Percentiles rank a stretch among this genome's conserved stretches.
Evolutionary conservation across 164 flowering plant genomes (phyloP).

Genomic region (Kalanchoe fedtschenkoi): DNA sequence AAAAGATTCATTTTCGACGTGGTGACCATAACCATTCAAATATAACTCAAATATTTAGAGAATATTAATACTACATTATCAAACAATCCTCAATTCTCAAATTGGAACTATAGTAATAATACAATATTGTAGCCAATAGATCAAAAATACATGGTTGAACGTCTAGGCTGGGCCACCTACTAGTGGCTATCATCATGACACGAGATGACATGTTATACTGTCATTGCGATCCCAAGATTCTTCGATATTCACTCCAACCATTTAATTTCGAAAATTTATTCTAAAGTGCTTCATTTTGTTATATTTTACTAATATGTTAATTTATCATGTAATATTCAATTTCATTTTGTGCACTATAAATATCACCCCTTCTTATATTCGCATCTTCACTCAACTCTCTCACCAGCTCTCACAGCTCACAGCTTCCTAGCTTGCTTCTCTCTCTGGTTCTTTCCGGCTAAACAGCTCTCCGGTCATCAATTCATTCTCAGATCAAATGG

Average conservation of each 20-base stretch:
- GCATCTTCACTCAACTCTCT: background rate
- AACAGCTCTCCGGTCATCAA: background rate
- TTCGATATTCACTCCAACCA: background rate
- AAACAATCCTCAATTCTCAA: no score
- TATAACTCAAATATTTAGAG: no score
- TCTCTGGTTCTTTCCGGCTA: background rate
- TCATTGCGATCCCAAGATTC: conserved; percentile 4
- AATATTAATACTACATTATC: no score
- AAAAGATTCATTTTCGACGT: no score
- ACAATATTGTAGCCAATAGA: no score
- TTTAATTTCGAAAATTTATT: background rate
- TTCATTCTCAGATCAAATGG: background rate
- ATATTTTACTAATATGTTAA: background rate
- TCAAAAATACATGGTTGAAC: no score
- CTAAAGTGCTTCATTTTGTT: background rate
- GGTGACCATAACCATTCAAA: no score
- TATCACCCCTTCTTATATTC: background rate
- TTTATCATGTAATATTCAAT: background rate
- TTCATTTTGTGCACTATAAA: background rate
- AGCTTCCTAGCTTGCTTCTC: background rate
- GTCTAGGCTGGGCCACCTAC: no score
- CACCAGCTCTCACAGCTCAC: background rate
- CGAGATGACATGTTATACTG: no score
- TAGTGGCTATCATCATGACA: no score
- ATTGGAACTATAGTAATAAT: no score